phyloP scores from a whole-genome alignment of 1,139 yeast genomes.

The Pneumocystis murina region DNA sequence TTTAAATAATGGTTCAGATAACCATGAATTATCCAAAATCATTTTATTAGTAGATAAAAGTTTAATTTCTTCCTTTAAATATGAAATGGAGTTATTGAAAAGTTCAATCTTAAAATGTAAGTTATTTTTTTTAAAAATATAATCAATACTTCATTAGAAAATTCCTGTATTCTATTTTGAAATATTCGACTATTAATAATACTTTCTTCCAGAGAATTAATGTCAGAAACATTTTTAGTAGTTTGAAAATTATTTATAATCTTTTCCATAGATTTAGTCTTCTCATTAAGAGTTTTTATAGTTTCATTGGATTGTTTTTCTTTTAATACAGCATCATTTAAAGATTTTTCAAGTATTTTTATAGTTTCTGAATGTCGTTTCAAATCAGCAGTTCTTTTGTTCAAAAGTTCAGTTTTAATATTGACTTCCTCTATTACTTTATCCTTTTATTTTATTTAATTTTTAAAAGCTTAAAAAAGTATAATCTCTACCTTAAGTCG shows the following conservation, averaged over 20 bases:
- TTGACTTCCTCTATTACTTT: slow-evolving; percentile 13
- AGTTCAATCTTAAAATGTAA: not conserved
- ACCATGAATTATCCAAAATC: not conserved
- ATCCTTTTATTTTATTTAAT: slow-evolving; percentile 5
- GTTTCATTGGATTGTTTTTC: slow-evolving; percentile 2
- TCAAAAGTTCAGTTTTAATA: slow-evolving; percentile 10
- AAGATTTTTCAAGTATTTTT: slow-evolving; percentile 2
- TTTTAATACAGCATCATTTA: not conserved
- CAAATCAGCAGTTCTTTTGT: slow-evolving; percentile 4
- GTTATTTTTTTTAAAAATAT: not conserved
- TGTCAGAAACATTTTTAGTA: not conserved
- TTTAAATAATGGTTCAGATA: not conserved
- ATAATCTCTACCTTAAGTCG: not conserved
- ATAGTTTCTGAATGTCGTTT: not conserved
- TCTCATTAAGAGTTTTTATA: slow-evolving; percentile 2
- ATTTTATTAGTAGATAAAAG: not conserved
- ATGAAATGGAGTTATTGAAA: not conserved
- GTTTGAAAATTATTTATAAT: not conserved
- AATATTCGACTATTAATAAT: not conserved
- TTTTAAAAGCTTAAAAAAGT: not conserved
- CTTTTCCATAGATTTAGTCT: not conserved
- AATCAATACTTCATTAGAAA: not conserved
- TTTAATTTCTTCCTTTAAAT: not conserved
- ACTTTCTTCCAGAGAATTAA: not conserved
- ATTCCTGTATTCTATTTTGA: not conserved